Percentiles rank a stretch among this genome's conserved stretches.
These are phyloP conservation scores for Trichoderma atrobrunneum DNA, from an alignment of 2,329 filamentous ascomycete genomes.

Conservation along the genomic window DNA sequence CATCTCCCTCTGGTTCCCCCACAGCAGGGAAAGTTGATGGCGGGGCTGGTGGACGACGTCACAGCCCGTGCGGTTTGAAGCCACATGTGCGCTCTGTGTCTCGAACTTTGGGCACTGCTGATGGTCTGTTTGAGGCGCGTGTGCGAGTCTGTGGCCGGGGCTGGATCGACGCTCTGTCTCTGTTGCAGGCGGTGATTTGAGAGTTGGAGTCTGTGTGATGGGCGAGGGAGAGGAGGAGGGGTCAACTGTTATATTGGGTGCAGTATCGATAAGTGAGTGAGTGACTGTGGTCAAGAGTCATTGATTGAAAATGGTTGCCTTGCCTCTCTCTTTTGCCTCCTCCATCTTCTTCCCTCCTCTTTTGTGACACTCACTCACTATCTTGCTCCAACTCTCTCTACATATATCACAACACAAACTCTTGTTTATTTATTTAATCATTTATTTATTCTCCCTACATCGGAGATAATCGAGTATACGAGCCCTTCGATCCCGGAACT, in stretches of 20 bases:
- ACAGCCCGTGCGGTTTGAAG: constrained; percentile 7
- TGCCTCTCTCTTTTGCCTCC: background rate
- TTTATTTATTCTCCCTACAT: background rate
- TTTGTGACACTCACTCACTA: background rate
- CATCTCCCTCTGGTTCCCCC: background rate
- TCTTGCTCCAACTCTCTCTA: background rate
- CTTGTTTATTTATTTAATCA: background rate
- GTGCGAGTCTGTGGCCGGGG: background rate
- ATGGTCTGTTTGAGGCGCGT: background rate
- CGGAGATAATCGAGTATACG: constrained; percentile 5
- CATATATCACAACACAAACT: background rate
- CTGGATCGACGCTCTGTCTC: background rate
- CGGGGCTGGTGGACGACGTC: constrained; percentile 12
- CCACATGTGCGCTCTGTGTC: background rate
- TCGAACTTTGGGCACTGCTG: background rate
- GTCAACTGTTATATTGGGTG: background rate
- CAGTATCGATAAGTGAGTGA: background rate
- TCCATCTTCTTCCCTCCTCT: background rate
- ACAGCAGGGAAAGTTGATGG: background rate
- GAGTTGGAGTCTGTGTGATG: background rate
- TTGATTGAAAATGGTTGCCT: background rate
- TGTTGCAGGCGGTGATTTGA: background rate
- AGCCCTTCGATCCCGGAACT: background rate
- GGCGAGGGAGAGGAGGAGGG: too few relatives aligned
- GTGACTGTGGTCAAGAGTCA: background rate